phyloP scores from a whole-genome alignment of 306 rosid species.

The Elaeagnus macrophylla region DNA sequence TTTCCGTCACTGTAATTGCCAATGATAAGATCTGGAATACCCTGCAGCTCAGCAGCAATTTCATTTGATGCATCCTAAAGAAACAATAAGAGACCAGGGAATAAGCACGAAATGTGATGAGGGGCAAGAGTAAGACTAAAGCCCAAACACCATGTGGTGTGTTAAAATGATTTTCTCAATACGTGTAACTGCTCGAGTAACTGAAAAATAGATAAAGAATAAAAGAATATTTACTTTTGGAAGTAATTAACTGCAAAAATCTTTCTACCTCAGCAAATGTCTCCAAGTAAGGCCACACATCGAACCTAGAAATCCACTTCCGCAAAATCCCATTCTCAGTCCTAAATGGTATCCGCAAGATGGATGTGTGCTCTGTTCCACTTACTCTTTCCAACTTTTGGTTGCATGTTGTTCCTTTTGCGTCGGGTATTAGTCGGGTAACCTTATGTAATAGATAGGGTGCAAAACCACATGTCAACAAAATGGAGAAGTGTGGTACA shows the following conservation, averaged over 20 bases:
- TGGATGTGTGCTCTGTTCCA: constrained; percentile 71
- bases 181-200: background rate
- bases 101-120: background rate
- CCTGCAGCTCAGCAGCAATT: constrained; percentile 71
- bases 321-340: constrained; percentile 64
- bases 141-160: background rate
- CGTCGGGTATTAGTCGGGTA: constrained; percentile 85
- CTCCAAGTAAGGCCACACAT: constrained; percentile 90
- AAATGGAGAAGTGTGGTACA: background rate
- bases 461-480: background rate
- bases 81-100: constrained; percentile 3
- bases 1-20: constrained; percentile 97
- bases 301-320: constrained; percentile 97
- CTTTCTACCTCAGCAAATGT: constrained; percentile 69
- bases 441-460: constrained; percentile 27
- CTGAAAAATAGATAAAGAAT: background rate
- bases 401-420: constrained; percentile 90
- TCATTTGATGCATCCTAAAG: constrained; percentile 76
- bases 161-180: too few species aligned
- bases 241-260: background rate
- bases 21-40: constrained; percentile 75
- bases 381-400: constrained; percentile 79
- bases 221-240: background rate
- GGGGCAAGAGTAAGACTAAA: too few species aligned
- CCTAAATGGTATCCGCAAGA: constrained; percentile 87